Base-by-base conservation (phyloP, 768 basidiomycete species). In the Boletus vinaceobasis region DNA sequence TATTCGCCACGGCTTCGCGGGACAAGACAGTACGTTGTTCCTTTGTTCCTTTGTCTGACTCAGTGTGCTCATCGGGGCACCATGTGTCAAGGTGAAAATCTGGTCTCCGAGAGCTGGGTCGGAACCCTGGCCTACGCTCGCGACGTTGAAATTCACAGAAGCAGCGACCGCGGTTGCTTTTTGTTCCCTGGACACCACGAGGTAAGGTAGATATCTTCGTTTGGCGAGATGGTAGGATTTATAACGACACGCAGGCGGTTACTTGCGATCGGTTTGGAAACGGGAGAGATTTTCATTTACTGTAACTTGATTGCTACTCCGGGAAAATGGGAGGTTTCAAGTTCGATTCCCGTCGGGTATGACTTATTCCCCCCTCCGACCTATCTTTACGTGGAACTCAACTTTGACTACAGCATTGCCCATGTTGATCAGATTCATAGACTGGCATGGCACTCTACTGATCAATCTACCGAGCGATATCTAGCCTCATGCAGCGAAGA, bases 401-500 rank as follows among this genome's bases (percentile, higher is more conserved):
- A 35, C 33, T 29, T 57, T 33, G 21, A 38, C n/a, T 19, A 17
- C 36, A 96, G 93, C 13, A 58, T 78, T 39, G 83, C 86, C 6
- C 93, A 96, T 69, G 78, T 87, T 35, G 83, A 85, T 57, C 87
- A 92, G 52, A 80, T 98, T 47, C 84, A 94, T 62, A 81, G 81
- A 53, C 74, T 97, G 52, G 78, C 84, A n/a, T 98, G 92, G 91
- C 79, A 87, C 36, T 84, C 86, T 31, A 68, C 69, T 14, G 62
- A 57, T 7, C 60, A 67, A 31, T 59, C 56, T 11, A 55, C 60
- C n/a, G 56, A 62, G 51, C 74, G 71, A 53, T 77, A 83, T 55
- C 79, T 98, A 49, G 95, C 92, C 33, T 92, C 86, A 55, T 92
- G 92, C 65, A 90, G 91, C 71, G 93, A 96, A 75, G 95, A 98